Percentiles rank a stretch among this genome's conserved stretches.
Evolutionary conservation across 352 stramenopile genomes (phyloP).

Genomic region (Paralagenidium karlingii): DNA sequence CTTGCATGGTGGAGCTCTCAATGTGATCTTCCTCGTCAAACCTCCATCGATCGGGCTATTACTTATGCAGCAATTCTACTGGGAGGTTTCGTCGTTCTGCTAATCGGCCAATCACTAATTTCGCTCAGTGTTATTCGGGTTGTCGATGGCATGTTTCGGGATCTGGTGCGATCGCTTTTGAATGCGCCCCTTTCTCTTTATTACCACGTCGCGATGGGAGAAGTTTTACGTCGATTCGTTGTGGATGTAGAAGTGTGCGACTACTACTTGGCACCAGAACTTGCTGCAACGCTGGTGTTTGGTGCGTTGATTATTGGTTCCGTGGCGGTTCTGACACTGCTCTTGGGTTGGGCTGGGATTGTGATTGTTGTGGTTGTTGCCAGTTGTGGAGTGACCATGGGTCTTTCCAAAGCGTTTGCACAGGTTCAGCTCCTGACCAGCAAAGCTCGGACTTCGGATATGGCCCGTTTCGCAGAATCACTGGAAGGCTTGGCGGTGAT

Average conservation of each 20-base stretch:
- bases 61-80: constrained; percentile 16
- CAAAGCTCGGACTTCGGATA: constrained; percentile 11
- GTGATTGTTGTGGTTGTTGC: constrained; percentile 13
- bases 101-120: constrained; percentile 12
- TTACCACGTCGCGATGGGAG: constrained; percentile 21
- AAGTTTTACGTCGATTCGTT: constrained; percentile 20
- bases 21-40: constrained; percentile 10
- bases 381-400: constrained; percentile 16
- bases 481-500: constrained; percentile 22
- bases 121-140: constrained; percentile 14
- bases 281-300: constrained; percentile 15
- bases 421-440: constrained; percentile 11
- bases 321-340: constrained; percentile 15
- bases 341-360: constrained; percentile 11
- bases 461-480: constrained; percentile 25
- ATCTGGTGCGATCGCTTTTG: constrained; percentile 15
- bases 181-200: constrained; percentile 16
- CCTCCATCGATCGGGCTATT: constrained; percentile 9
- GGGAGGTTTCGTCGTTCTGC: constrained; percentile 11
- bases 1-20: constrained; percentile 20
- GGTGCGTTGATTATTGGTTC: constrained; percentile 14
- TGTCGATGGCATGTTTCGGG: constrained; percentile 13
- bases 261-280: no score
- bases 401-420: constrained; percentile 19
- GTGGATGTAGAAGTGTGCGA: constrained; percentile 20